A percentile compares a stretch with the other conserved stretches of the same genome.
Evolutionary conservation across 2,329 filamentous ascomycete species (phyloP).

Genomic region (Cladosporium phlei): DNA sequence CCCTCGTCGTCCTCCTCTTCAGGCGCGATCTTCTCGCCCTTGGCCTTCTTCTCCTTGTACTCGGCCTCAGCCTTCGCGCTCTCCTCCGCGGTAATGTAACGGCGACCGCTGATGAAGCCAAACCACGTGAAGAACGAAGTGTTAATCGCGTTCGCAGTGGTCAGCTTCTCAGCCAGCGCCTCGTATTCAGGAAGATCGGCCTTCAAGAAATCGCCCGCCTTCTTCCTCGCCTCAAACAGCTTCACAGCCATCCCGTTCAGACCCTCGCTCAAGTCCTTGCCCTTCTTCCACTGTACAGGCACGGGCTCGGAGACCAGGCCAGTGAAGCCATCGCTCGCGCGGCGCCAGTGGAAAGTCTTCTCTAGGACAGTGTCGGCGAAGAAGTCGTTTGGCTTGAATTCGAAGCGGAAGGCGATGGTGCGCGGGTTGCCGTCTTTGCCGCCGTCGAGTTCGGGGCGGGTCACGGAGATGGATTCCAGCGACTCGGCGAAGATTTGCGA

Average conservation of each 20-base stretch:
- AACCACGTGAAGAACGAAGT: slow-evolving; percentile 89
- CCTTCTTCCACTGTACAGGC: slow-evolving; percentile 71
- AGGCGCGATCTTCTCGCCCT: slow-evolving; percentile 35
- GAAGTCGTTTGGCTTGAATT: slow-evolving; percentile 75
- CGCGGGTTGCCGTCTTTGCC: slow-evolving; percentile 64
- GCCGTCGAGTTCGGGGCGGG: slow-evolving; percentile 70
- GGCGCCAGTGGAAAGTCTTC: slow-evolving; percentile 89
- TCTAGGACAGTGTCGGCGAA: slow-evolving; percentile 74
- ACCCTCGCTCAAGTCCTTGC: slow-evolving; percentile 77
- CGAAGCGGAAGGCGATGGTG: slow-evolving; percentile 70
- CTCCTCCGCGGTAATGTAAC: slow-evolving; percentile 68
- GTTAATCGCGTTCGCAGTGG: slow-evolving; percentile 36
- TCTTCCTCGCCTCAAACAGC: slow-evolving; percentile 61
- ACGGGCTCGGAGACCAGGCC: slow-evolving; percentile 87
- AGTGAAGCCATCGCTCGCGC: slow-evolving; percentile 61
- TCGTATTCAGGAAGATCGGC: slow-evolving; percentile 53
- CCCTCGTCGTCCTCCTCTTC: slow-evolving; percentile 47
- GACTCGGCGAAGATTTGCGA: slow-evolving; percentile 64
- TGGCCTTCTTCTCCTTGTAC: slow-evolving; percentile 54
- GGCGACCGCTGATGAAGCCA: slow-evolving; percentile 62
- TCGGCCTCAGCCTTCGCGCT: slow-evolving; percentile 57
- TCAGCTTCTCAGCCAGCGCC: slow-evolving; percentile 50
- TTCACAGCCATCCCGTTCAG: slow-evolving; percentile 68
- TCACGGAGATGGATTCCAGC: slow-evolving; percentile 66
- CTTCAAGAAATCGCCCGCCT: slow-evolving; percentile 37